Base-by-base conservation (phyloP, 2,329 filamentous ascomycete species). In the Sphaerostilbella broomeana region DNA sequence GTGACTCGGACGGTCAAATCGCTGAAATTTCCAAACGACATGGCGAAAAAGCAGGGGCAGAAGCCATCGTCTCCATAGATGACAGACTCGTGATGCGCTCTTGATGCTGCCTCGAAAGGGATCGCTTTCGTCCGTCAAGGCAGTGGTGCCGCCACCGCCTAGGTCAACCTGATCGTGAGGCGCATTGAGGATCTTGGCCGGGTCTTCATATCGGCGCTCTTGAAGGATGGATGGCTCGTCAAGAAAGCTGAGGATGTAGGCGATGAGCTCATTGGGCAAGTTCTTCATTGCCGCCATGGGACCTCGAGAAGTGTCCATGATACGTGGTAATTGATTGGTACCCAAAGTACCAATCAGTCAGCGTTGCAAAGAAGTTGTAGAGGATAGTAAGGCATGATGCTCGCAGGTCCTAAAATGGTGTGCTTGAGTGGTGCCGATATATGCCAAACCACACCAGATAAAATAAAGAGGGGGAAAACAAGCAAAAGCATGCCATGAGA, bases 221-320 rank as follows among this genome's bases (percentile, higher is more conserved):
- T 66, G 57, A 0, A 77, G 76, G 10, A 72, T 70, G 8, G 73
- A 65, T 3, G 64, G 54, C 0, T 51, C 51, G 48, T 73, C 68
- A 32, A 84, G 63, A 50, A 69, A 70, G n/a, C 57, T 60, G 49
- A 84, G 65, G 47, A 84, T 71, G 3, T 73, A 64, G 37, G 70
- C 56, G 16, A 81, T 59, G 31, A 84, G 60, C 60, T 85, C 81
- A 46, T 73, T 75, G 2, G 79, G 81, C 15, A 84, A 66, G 18
- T 50, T 38, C 18, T 60, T 45, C 51, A 65, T 27, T 16, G 34
- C n/a, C 7, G 28, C 15, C 28, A n/a, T n/a, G n/a, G n/a, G n/a
- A n/a, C n/a, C n/a, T n/a, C n/a, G n/a, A n/a, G n/a, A n/a, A n/a
- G n/a, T n/a, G n/a, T n/a, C n/a, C n/a, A n/a, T n/a, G n/a, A n/a